Conservation (phyloP, 495 filamentous ascomycete species). For the Cladorrhinum samala region DNA sequence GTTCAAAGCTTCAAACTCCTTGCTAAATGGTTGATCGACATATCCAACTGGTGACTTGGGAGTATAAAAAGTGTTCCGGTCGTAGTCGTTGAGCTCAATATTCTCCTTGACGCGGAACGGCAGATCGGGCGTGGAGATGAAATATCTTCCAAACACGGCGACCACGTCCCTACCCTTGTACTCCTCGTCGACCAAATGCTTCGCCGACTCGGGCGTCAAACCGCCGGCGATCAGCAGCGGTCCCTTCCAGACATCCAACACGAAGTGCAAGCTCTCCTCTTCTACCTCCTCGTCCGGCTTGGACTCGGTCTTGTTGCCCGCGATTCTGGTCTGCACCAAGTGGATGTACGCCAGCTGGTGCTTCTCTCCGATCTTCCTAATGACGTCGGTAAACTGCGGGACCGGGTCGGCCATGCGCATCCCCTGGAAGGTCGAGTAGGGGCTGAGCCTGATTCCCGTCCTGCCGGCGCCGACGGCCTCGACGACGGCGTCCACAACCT, state of each 20-base stretch:
- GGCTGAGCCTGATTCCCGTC: constrained; percentile 58
- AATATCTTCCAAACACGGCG: constrained; percentile 57
- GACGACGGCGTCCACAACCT: constrained; percentile 56
- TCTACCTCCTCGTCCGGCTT: constrained; percentile 32
- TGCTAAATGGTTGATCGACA: constrained; percentile 57
- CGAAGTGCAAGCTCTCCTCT: constrained; percentile 47
- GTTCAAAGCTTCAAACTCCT: constrained; percentile 36
- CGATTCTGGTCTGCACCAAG: constrained; percentile 50
- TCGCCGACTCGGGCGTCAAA: constrained; percentile 43
- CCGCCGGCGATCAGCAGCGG: constrained; percentile 61
- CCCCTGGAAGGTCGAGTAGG: constrained; percentile 59
- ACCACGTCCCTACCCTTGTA: constrained; percentile 45
- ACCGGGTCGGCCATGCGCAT: constrained; percentile 62
- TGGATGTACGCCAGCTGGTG: constrained; percentile 59
- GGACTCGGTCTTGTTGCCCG: constrained; percentile 29
- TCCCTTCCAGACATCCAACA: constrained; percentile 42
- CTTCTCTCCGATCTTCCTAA: constrained; percentile 41
- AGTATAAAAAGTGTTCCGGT: constrained; percentile 55
- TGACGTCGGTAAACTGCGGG: constrained; percentile 56
- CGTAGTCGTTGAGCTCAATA: constrained; percentile 49
- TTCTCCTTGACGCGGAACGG: constrained; percentile 54
- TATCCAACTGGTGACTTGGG: constrained; percentile 52
- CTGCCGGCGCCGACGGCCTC: constrained; percentile 58
- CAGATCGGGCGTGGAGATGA: constrained; percentile 68
- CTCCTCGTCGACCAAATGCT: constrained; percentile 45